Percentiles rank a stretch among this genome's conserved stretches.
phyloP scores from a whole-genome alignment of 2,329 filamentous ascomycete genomes.

The Fusarium napiforme region DNA sequence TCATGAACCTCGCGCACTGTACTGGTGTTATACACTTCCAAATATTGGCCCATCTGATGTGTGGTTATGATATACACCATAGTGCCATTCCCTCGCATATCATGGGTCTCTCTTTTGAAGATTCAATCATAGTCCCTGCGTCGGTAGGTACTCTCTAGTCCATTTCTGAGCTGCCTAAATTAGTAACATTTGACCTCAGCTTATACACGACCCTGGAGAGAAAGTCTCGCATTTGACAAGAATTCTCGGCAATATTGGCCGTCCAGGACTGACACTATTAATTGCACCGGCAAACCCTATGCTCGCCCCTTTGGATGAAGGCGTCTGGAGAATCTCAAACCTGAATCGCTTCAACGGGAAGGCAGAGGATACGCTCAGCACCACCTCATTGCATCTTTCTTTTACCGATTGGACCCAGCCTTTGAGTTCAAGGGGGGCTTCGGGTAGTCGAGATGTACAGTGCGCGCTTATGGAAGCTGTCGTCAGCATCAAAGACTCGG shows the following conservation, averaged over 20 bases:
- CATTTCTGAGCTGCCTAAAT: too few relatives aligned
- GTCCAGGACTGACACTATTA: rapidly evolving
- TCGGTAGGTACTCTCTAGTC: too few relatives aligned
- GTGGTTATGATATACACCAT: rapidly evolving
- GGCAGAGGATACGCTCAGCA: background rate
- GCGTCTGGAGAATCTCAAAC: background rate
- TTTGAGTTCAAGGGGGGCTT: background rate
- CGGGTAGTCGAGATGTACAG: background rate
- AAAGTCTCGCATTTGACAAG: rapidly evolving
- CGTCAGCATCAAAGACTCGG: background rate
- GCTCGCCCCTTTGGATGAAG: background rate
- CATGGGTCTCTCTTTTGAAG: background rate
- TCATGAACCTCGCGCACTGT: too few relatives aligned
- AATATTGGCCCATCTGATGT: background rate
- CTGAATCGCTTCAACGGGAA: background rate
- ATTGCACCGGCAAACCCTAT: background rate
- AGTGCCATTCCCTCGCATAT: rapidly evolving
- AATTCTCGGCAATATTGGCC: background rate
- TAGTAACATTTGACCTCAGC: too few relatives aligned
- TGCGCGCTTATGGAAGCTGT: background rate
- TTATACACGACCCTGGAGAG: background rate
- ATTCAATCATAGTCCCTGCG: background rate
- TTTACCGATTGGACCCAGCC: background rate
- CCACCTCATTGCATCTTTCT: background rate
- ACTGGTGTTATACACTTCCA: too few relatives aligned